Conservation (phyloP, 176 grass and related monocot genomes). For the Lolium perenne region DNA sequence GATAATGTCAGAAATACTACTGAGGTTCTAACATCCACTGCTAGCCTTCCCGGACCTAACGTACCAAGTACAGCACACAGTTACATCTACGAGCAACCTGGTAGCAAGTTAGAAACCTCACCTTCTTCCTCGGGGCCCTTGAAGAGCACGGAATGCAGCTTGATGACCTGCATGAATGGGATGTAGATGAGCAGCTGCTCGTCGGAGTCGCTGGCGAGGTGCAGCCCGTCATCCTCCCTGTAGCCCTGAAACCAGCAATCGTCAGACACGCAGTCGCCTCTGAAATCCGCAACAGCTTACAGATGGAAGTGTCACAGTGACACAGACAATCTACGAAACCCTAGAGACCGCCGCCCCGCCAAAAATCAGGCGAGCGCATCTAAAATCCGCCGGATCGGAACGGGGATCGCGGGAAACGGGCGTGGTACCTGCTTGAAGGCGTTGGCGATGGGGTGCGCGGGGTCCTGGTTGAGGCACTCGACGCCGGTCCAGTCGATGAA, state of each 20-base stretch:
- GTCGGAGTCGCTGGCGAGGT: slow-evolving; percentile 87
- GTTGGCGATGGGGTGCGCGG: slow-evolving; percentile 68
- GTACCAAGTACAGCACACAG: neutral
- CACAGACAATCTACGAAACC: slow-evolving; percentile 33
- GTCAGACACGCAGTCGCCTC: neutral
- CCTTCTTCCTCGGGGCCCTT: slow-evolving; percentile 90
- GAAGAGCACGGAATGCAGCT: slow-evolving; percentile 81
- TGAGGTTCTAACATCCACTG: neutral
- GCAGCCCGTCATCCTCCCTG: slow-evolving; percentile 80
- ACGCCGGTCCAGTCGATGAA: slow-evolving; percentile 98
- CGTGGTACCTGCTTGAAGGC: slow-evolving; percentile 75
- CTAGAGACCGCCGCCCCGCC: neutral
- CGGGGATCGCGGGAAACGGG: neutral
- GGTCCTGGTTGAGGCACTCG: slow-evolving; percentile 95
- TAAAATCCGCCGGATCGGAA: neutral
- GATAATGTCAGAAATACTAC: neutral
- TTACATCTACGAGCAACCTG: neutral
- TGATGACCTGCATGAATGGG: slow-evolving; percentile 89
- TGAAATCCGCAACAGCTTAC: neutral
- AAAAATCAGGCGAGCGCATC: neutral
- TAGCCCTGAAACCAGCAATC: slow-evolving; percentile 54
- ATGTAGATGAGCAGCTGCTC: slow-evolving; percentile 91
- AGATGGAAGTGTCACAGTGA: neutral
- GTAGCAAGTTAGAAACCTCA: slow-evolving; percentile 29
- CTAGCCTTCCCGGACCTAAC: neutral